Evolutionary conservation across 371 early-diverging fungal species (phyloP).

Genomic region (Mucor circinelloides): DNA sequence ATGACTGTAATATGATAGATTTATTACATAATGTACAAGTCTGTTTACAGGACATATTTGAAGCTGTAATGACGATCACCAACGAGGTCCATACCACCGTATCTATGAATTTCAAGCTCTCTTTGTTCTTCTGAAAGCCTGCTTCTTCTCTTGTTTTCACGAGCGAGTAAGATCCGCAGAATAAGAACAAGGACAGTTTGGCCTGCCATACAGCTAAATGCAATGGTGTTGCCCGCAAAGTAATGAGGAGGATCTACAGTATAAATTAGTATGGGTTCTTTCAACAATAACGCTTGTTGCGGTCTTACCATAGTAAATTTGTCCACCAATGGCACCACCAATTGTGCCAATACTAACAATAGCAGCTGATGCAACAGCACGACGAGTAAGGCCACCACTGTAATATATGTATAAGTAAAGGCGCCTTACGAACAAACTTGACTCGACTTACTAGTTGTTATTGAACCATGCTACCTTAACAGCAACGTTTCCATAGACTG

Average conservation of each 20-base stretch:
- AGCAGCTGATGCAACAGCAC: slow-evolving; percentile 41
- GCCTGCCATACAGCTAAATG: slow-evolving; percentile 30
- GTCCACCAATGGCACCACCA: slow-evolving; percentile 43
- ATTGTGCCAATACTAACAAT: slow-evolving; percentile 42
- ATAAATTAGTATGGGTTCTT: neutral
- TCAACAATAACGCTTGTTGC: neutral
- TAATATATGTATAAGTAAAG: neutral
- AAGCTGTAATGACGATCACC: slow-evolving; percentile 47
- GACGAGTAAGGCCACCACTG: slow-evolving; percentile 40
- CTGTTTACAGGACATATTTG: slow-evolving; percentile 24
- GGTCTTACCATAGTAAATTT: slow-evolving; percentile 36
- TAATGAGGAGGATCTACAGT: slow-evolving; percentile 26
- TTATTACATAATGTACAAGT: neutral
- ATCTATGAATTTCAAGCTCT: slow-evolving; percentile 30
- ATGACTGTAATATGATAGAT: neutral
- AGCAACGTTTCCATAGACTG: slow-evolving; percentile 42
- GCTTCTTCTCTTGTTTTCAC: slow-evolving; percentile 38
- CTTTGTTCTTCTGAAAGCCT: slow-evolving; percentile 27
- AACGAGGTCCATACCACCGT: slow-evolving; percentile 47
- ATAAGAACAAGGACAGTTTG: slow-evolving; percentile 30
- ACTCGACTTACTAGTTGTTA: slow-evolving; percentile 32
- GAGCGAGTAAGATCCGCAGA: slow-evolving; percentile 16
- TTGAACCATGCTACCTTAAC: slow-evolving; percentile 44
- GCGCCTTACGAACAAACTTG: too few species aligned
- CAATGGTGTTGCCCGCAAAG: slow-evolving; percentile 33